Conservation (phyloP, 257 asterid genomes). For the Hygrophila difformis region DNA sequence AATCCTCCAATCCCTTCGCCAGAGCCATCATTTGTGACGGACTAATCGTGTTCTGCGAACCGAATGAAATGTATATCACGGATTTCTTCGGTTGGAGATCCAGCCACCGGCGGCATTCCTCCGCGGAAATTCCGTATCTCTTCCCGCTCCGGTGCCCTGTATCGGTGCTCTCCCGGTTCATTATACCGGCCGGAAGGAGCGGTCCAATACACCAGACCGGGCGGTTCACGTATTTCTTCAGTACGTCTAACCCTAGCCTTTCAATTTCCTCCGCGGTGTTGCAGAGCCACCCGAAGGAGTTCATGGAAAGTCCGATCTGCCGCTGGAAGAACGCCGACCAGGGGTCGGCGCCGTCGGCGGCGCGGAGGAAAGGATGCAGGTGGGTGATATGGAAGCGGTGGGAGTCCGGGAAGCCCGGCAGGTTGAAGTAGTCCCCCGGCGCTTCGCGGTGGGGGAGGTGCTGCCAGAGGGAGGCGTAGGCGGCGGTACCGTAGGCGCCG, state of each 20-base stretch:
- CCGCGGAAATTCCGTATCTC: constrained; percentile 52
- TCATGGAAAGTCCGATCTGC: constrained; percentile 26
- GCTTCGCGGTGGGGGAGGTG: constrained; percentile 64
- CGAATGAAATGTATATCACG: constrained; percentile 73
- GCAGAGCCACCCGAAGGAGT: constrained; percentile 53
- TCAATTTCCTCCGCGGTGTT: constrained; percentile 71
- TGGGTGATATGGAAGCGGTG: constrained; percentile 37
- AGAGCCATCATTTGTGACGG: constrained; percentile 74
- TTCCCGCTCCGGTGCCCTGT: constrained; percentile 46
- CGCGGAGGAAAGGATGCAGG: constrained; percentile 45
- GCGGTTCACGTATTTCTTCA: constrained; percentile 30
- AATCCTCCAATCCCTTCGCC: constrained; percentile 65
- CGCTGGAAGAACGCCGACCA: constrained; percentile 77
- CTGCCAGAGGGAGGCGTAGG: constrained; percentile 62
- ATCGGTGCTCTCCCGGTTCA: constrained; percentile 14
- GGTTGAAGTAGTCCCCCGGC: constrained; percentile 22
- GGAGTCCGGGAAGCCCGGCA: constrained; percentile 62
- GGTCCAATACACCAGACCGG: constrained; percentile 89
- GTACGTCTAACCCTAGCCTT: constrained; percentile 38
- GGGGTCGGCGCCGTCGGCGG: constrained; percentile 61
- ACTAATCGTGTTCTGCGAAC: constrained; percentile 81
- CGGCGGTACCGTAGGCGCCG: constrained; percentile 86
- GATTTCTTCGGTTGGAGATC: constrained; percentile 34
- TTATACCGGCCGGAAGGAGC: constrained; percentile 51
- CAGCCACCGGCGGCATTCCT: constrained; percentile 64